Evolutionary conservation across 176 grass and related monocot genomes (phyloP).

Genomic region (Zea mays): Zm-B73-REFERENCE-NAM-5.0 NC_050097.1:216032001-216032500

Average conservation of each 20-base stretch:
- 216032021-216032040: slow-evolving; percentile 7
- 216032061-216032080: slow-evolving; percentile 3
- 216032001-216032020: background rate
- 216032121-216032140: slow-evolving; percentile 2
- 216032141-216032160: background rate
- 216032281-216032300: background rate
- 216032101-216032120: background rate
- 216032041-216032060: slow-evolving; percentile 16
- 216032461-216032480: slow-evolving; percentile 88
- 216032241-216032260: background rate
- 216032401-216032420: slow-evolving; percentile 98
- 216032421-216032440: slow-evolving; percentile 97
- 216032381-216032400: slow-evolving; percentile 47
- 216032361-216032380: slow-evolving; percentile 7
- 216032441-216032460: slow-evolving; percentile 79
- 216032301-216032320: background rate
- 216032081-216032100: background rate
- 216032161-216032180: slow-evolving; percentile 9
- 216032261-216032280: background rate
- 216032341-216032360: background rate
- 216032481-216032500: slow-evolving; percentile 35
- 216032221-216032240: background rate
- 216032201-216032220: background rate
- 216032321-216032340: background rate
- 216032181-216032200: slow-evolving; percentile 3